A percentile compares a stretch with the other conserved stretches of the same genome.
Conservation (phyloP, 1,139 yeast genomes). For the Candida freyschussii region DNA sequence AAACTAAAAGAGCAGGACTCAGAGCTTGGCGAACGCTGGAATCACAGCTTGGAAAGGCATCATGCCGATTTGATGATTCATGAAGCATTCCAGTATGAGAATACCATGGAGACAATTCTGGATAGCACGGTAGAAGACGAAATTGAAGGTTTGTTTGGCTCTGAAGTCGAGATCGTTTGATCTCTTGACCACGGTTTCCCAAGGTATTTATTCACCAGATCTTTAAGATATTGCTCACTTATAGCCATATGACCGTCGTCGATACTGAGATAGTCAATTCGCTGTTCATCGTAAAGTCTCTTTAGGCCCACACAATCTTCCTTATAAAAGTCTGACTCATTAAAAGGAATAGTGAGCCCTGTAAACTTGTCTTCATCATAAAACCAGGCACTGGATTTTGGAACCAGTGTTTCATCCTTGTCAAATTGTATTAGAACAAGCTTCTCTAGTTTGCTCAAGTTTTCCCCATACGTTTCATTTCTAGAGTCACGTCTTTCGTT, state of each 20-base stretch:
- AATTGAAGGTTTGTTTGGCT: conserved; percentile 18
- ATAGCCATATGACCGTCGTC: conserved; percentile 69
- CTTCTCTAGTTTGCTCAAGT: conserved; percentile 40
- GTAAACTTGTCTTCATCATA: conserved; percentile 45
- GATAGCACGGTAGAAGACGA: conserved; percentile 13
- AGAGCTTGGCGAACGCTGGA: not conserved
- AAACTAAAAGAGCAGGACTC: conserved; percentile 5
- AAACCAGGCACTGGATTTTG: conserved; percentile 69
- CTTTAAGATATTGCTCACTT: conserved; percentile 41
- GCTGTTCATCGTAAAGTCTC: conserved; percentile 37
- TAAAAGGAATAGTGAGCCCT: conserved; percentile 42
- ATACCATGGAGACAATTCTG: conserved; percentile 5
- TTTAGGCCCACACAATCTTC: conserved; percentile 59
- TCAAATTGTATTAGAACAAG: conserved; percentile 58
- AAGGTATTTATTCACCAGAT: conserved; percentile 35
- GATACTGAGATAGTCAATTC: conserved; percentile 45
- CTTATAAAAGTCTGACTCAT: conserved; percentile 44
- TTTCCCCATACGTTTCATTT: conserved; percentile 37
- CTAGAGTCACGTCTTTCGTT: conserved; percentile 43
- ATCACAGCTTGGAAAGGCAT: no score
- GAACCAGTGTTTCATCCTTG: conserved; percentile 63
- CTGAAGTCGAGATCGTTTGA: conserved; percentile 23
- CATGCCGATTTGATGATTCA: no score
- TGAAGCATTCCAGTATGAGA: conserved; percentile 2
- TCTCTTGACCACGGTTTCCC: conserved; percentile 13